Evolutionary conservation across 108 stramenopile genomes (phyloP).

Genomic region (Pseudonitzschia pungens): DNA sequence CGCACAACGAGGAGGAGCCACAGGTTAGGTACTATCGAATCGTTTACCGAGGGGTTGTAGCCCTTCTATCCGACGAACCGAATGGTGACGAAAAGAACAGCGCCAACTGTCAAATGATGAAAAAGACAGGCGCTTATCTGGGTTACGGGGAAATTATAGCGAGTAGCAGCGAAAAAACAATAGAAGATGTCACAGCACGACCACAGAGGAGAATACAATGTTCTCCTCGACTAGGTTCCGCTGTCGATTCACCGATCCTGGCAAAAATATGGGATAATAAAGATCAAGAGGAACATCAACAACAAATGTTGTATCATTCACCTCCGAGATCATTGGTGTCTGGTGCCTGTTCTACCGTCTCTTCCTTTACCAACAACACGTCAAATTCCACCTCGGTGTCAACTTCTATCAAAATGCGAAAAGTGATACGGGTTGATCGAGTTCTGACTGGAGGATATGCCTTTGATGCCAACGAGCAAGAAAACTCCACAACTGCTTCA

Average conservation of each 20-base stretch:
- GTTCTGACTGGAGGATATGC: conserved; percentile 84
- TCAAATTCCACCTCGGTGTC: background rate
- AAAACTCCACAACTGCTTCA: background rate
- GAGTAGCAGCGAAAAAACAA: conserved; percentile 16
- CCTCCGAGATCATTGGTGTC: conserved; percentile 15
- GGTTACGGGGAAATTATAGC: conserved; percentile 76
- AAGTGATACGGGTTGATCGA: conserved; percentile 64
- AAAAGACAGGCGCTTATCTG: conserved; percentile 54
- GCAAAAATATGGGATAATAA: conserved; percentile 5
- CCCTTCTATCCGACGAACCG: conserved; percentile 46
- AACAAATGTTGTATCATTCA: background rate
- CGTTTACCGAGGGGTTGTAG: conserved; percentile 63
- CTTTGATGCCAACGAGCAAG: conserved; percentile 37
- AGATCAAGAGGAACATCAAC: background rate
- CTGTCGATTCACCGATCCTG: conserved; percentile 15
- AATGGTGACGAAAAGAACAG: background rate
- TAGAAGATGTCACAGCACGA: conserved; percentile 16
- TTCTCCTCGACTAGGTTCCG: conserved; percentile 22
- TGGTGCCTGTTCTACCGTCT: background rate
- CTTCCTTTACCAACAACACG: background rate
- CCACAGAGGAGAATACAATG: background rate
- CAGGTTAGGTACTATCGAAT: conserved; percentile 62
- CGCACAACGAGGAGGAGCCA: background rate
- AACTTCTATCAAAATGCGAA: conserved; percentile 12
- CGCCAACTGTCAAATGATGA: conserved; percentile 2